Conservation (phyloP, 306 rosid genomes). For the Leucaena leucocephala region DNA sequence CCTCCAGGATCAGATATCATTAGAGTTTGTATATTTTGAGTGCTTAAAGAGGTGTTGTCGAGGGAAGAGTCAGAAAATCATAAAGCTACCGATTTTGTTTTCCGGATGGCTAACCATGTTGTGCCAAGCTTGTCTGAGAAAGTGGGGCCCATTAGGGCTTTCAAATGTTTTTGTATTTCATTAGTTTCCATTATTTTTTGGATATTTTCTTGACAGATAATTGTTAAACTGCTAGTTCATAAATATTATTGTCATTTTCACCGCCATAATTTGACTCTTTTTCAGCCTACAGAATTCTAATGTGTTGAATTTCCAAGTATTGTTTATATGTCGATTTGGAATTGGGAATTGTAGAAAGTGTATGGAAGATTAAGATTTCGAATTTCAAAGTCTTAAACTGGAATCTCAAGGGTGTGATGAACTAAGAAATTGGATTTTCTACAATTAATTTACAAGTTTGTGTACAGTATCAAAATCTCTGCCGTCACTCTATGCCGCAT, state of each 20-base stretch:
- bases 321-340: neutral
- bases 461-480: too few species aligned
- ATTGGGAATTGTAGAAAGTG: too few species aligned
- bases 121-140: slow-evolving; percentile 50
- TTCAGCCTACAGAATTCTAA: neutral
- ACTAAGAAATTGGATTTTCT: too few species aligned
- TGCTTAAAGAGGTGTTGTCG: slow-evolving; percentile 61
- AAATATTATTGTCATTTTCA: slow-evolving; percentile 44
- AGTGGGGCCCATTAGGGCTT: slow-evolving; percentile 59
- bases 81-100: slow-evolving; percentile 75
- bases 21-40: slow-evolving; percentile 78
- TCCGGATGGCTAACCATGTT: slow-evolving; percentile 47
- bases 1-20: slow-evolving; percentile 61
- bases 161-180: slow-evolving; percentile 58
- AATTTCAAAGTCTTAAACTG: too few species aligned
- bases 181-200: slow-evolving; percentile 57
- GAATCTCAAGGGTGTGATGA: too few species aligned
- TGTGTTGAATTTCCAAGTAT: neutral
- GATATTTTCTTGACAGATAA: slow-evolving; percentile 48
- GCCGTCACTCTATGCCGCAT: too few species aligned
- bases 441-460: too few species aligned
- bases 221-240: slow-evolving; percentile 58
- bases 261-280: neutral
- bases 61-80: slow-evolving; percentile 53
- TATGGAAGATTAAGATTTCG: too few species aligned